phyloP scores from a whole-genome alignment of 768 basidiomycete species.

The Grammothele lineata region DNA sequence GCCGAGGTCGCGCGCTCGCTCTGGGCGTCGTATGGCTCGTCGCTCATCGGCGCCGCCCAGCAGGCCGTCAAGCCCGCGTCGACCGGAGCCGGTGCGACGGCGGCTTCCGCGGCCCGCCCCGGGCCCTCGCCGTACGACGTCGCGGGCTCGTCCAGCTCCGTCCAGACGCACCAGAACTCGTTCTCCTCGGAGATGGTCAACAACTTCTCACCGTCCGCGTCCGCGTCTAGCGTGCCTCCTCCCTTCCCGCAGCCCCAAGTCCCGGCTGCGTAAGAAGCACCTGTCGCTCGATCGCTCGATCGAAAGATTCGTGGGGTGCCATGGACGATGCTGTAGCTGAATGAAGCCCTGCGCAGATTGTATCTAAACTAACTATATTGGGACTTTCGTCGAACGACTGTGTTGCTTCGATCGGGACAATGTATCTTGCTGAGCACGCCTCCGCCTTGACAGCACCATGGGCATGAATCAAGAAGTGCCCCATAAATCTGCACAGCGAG shows the following conservation, averaged over 20 bases:
- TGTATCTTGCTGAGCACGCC: too few species aligned
- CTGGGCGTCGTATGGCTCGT: slow-evolving; percentile 37
- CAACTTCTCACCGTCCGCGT: slow-evolving; percentile 9
- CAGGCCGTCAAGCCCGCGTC: slow-evolving; percentile 11
- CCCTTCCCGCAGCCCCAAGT: slow-evolving; percentile 40
- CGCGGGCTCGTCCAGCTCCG: slow-evolving; percentile 15
- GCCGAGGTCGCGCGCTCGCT: slow-evolving; percentile 19
- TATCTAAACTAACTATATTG: neutral
- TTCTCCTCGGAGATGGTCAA: slow-evolving; percentile 15
- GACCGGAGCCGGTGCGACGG: slow-evolving; percentile 2
- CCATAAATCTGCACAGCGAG: too few species aligned
- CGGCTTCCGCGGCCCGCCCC: neutral
- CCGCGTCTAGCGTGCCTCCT: slow-evolving; percentile 18
- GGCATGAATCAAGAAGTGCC: too few species aligned
- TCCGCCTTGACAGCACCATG: too few species aligned
- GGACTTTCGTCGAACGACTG: too few species aligned
- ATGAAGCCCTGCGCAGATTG: neutral
- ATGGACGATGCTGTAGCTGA: neutral
- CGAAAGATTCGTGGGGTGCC: neutral
- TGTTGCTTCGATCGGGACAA: too few species aligned
- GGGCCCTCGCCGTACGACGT: slow-evolving; percentile 12
- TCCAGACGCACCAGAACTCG: slow-evolving; percentile 12
- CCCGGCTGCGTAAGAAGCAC: slow-evolving; percentile 2
- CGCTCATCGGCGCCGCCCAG: slow-evolving; percentile 30
- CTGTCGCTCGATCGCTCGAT: too few species aligned